Evolutionary conservation across 305 asterid species (phyloP).

Genomic region (Fraxinus dipetala): DNA sequence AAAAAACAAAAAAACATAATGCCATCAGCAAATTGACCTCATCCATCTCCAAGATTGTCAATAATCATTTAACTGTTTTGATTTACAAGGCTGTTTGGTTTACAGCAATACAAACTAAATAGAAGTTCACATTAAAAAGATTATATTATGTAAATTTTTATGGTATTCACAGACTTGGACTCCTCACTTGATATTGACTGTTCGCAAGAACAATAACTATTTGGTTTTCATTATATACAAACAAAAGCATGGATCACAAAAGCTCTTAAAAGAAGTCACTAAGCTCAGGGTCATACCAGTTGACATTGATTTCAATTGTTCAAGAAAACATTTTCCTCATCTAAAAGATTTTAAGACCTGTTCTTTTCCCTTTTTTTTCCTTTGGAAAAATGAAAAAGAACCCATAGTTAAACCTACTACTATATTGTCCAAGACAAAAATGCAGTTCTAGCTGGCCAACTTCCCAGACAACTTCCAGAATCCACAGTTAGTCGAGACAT

Average conservation of each 20-base stretch:
- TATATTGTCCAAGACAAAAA: not conserved
- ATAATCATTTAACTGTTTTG: not conserved
- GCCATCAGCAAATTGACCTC: not conserved
- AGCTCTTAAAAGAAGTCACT: not conserved
- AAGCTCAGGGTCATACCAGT: not conserved
- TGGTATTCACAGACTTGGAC: not conserved
- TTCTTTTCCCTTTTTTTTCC: not conserved
- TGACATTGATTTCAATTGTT: not conserved
- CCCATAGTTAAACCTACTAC: not conserved
- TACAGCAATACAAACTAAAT: not conserved
- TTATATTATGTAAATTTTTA: not conserved
- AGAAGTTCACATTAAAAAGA: not conserved
- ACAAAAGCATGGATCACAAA: not conserved
- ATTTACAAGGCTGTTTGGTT: not conserved
- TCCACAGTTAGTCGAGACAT: not conserved
- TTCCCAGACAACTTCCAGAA: not conserved
- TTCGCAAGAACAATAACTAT: not conserved
- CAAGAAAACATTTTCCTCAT: not conserved
- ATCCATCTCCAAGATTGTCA: not conserved
- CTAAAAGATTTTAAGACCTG: not conserved
- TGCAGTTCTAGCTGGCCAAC: not conserved
- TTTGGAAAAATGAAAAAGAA: not conserved
- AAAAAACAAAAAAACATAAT: slow-evolving; percentile 16
- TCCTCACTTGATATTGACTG: not conserved
- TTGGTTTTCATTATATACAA: not conserved